phyloP scores from a whole-genome alignment of 441 rosid genomes.

The Aleurites moluccanus region DNA sequence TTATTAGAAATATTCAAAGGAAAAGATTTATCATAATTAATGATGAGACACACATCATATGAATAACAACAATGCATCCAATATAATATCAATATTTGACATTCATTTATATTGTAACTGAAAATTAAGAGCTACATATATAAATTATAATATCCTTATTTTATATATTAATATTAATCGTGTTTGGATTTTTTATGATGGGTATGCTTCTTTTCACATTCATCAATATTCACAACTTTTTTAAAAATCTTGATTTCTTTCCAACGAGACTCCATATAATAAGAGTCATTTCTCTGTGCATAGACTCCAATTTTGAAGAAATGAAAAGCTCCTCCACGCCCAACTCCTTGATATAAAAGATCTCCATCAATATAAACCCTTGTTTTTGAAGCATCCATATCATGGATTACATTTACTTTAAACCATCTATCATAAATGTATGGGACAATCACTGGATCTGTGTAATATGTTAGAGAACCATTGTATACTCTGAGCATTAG shows the following conservation, averaged over 20 bases:
- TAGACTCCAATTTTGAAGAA: slow-evolving; percentile 40
- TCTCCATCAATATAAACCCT: slow-evolving; percentile 27
- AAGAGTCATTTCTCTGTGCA: slow-evolving; percentile 20
- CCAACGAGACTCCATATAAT: slow-evolving; percentile 42
- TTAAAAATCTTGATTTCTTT: slow-evolving; percentile 31
- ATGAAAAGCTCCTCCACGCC: slow-evolving; percentile 33
- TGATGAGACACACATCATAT: too few species aligned
- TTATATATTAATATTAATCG: too few species aligned
- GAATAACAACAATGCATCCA: too few species aligned
- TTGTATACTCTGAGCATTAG: slow-evolving; percentile 41
- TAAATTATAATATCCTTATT: too few species aligned
- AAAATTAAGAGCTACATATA: too few species aligned
- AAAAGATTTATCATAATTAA: too few species aligned
- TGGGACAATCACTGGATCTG: slow-evolving; percentile 15
- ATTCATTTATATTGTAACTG: too few species aligned
- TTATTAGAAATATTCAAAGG: too few species aligned
- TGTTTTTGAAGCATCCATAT: slow-evolving; percentile 25
- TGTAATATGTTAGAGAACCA: slow-evolving; percentile 29
- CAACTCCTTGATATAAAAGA: slow-evolving; percentile 22
- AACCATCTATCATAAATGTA: slow-evolving; percentile 36
- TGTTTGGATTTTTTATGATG: background rate
- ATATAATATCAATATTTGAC: too few species aligned
- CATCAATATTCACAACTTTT: background rate
- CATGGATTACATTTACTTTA: slow-evolving; percentile 36
- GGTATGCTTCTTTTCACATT: background rate